Evolutionary conservation across 768 basidiomycete species (phyloP).

Genomic region (Tylopilus cervinicoccineus): DNA sequence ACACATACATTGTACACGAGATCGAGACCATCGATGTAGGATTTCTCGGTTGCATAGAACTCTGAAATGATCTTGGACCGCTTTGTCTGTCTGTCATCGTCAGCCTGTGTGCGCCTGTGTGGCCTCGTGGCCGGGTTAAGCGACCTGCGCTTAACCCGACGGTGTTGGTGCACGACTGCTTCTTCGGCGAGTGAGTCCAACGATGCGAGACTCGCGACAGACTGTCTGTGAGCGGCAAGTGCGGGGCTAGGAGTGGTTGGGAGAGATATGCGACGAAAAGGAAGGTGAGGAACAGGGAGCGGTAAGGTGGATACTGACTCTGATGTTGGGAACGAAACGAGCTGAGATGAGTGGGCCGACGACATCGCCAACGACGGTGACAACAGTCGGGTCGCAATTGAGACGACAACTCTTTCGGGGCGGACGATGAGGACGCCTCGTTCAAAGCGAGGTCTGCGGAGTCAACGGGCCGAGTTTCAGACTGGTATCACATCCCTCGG

Average conservation of each 20-base stretch:
- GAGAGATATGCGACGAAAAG: slow-evolving; percentile 62
- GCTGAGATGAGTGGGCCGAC: slow-evolving; percentile 6
- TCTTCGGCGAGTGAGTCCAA: slow-evolving; percentile 69
- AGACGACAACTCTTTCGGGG: background rate
- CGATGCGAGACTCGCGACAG: slow-evolving; percentile 67
- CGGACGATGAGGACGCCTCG: background rate
- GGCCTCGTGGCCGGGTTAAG: slow-evolving; percentile 22
- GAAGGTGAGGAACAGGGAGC: slow-evolving; percentile 46
- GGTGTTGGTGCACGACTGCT: slow-evolving; percentile 17
- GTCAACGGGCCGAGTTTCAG: slow-evolving; percentile 20
- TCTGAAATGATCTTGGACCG: slow-evolving; percentile 71
- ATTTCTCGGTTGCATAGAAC: slow-evolving; percentile 76
- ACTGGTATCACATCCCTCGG: slow-evolving; percentile 17
- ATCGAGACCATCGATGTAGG: slow-evolving; percentile 79
- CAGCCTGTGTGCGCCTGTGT: slow-evolving; percentile 35
- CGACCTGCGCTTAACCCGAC: slow-evolving; percentile 36
- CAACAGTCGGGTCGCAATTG: slow-evolving; percentile 10
- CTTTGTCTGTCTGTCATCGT: slow-evolving; percentile 52
- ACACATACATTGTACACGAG: slow-evolving; percentile 70
- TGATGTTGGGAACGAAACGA: slow-evolving; percentile 33
- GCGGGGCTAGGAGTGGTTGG: slow-evolving; percentile 48
- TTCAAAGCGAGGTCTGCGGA: slow-evolving; percentile 2
- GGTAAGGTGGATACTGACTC: slow-evolving; percentile 23
- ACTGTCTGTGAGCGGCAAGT: slow-evolving; percentile 45
- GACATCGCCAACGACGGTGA: slow-evolving; percentile 20